Percentiles rank a stretch among this genome's conserved stretches.
Evolutionary conservation across 305 asterid species (phyloP).

Genomic region (Stenogyne calaminthoides): DNA sequence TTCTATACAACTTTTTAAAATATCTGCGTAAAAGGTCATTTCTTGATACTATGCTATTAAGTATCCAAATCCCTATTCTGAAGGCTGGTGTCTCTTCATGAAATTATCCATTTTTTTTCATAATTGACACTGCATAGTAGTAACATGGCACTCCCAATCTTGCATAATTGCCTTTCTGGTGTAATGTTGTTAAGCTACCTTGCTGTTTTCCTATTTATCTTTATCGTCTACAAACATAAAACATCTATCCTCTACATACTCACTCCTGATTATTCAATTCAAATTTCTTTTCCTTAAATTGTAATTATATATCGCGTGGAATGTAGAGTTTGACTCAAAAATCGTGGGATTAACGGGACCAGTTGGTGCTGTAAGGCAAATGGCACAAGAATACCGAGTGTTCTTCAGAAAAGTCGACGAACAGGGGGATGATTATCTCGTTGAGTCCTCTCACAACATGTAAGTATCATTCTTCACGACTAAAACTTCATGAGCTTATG

Average conservation of each 20-base stretch:
- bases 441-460: slow-evolving; percentile 90
- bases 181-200: not conserved
- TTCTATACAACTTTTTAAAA: too few species aligned
- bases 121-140: too few species aligned
- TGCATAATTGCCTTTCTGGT: not conserved
- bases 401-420: slow-evolving; percentile 81
- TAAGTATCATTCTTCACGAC: slow-evolving; percentile 30
- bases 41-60: not conserved
- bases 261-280: not conserved
- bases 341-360: slow-evolving; percentile 91
- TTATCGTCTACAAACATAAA: not conserved
- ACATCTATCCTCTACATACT: not conserved
- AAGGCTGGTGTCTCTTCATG: not conserved
- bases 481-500: not conserved
- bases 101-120: not conserved
- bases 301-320: slow-evolving; percentile 9
- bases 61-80: not conserved
- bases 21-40: not conserved
- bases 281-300: not conserved
- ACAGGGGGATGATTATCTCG: slow-evolving; percentile 86
- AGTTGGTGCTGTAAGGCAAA: slow-evolving; percentile 75
- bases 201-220: slow-evolving; percentile 13
- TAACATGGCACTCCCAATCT: not conserved
- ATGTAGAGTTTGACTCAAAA: slow-evolving; percentile 74
- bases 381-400: slow-evolving; percentile 91